Conservation (phyloP, 2,329 filamentous ascomycete genomes). For the Macroventuria anomochaeta region DNA sequence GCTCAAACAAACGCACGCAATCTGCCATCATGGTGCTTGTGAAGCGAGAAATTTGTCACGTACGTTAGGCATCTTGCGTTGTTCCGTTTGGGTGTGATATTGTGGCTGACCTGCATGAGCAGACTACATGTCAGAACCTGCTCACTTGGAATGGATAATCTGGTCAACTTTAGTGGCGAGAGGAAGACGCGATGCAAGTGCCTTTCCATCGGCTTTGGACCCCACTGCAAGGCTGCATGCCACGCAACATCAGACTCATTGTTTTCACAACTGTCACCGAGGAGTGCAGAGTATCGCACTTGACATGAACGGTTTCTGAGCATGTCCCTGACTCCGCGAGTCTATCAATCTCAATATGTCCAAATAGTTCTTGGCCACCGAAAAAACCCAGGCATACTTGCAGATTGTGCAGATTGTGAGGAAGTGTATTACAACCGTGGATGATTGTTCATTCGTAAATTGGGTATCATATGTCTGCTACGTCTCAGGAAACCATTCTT, state of each 20-base stretch:
- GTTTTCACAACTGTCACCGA: too few relatives aligned
- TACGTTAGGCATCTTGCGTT: neutral
- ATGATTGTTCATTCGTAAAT: neutral
- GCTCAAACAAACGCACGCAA: conserved; percentile 9
- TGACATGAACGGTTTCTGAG: too few relatives aligned
- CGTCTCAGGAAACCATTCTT: neutral
- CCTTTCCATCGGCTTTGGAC: neutral
- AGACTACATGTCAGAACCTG: neutral
- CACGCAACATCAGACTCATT: too few relatives aligned
- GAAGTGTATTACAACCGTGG: neutral
- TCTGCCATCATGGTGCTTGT: neutral
- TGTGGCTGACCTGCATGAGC: neutral
- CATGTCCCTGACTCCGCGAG: too few relatives aligned
- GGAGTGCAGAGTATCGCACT: too few relatives aligned
- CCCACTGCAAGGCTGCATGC: neutral
- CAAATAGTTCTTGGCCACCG: too few relatives aligned
- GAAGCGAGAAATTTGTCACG: neutral
- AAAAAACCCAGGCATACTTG: too few relatives aligned
- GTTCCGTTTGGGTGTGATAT: too few relatives aligned
- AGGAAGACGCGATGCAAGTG: neutral
- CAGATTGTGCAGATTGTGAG: too few relatives aligned
- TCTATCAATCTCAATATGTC: too few relatives aligned
- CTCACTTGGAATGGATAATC: neutral
- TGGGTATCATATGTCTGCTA: conserved; percentile 11
- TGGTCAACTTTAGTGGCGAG: neutral